These are phyloP conservation scores for Calamus simplicifolius DNA, from an alignment of 176 grass and related monocot genomes.

Conservation along the genomic window DNA sequence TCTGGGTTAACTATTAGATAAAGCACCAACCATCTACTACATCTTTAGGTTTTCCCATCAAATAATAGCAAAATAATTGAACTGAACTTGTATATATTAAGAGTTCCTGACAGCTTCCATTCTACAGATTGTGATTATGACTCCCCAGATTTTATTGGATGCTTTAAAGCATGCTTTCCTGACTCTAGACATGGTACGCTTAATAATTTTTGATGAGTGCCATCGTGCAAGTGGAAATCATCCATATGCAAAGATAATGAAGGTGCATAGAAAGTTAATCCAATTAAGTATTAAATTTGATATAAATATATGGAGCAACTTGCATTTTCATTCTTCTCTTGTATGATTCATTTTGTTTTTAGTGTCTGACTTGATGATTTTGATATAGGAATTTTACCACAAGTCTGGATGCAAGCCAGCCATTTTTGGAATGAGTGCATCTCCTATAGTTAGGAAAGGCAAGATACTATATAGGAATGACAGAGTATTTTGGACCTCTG, in stretches of 20 bases:
- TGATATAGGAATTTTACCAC: slow-evolving; percentile 49
- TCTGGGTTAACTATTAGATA: too few relatives aligned
- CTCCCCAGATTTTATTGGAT: slow-evolving; percentile 53
- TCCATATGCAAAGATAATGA: slow-evolving; percentile 59
- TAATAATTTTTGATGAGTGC: slow-evolving; percentile 66
- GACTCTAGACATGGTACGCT: slow-evolving; percentile 24
- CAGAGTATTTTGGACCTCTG: too few relatives aligned
- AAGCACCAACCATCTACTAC: too few relatives aligned
- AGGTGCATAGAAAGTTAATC: slow-evolving; percentile 9
- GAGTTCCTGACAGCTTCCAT: neutral
- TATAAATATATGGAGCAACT: too few relatives aligned
- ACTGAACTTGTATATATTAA: too few relatives aligned
- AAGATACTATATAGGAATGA: too few relatives aligned
- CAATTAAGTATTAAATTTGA: neutral
- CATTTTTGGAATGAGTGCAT: slow-evolving; percentile 72
- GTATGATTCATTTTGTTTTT: neutral
- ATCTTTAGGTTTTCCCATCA: too few relatives aligned
- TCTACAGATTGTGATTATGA: slow-evolving; percentile 48
- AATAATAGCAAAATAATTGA: too few relatives aligned
- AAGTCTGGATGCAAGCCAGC: slow-evolving; percentile 33
- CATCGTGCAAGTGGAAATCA: slow-evolving; percentile 56
- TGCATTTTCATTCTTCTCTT: too few relatives aligned
- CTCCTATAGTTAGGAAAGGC: too few relatives aligned
- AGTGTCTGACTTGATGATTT: neutral
- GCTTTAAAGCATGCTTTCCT: slow-evolving; percentile 53